Percentiles rank a stretch among this genome's conserved stretches.
phyloP scores from a whole-genome alignment of 352 stramenopile species.

The Phytophthora kernoviae region DNA sequence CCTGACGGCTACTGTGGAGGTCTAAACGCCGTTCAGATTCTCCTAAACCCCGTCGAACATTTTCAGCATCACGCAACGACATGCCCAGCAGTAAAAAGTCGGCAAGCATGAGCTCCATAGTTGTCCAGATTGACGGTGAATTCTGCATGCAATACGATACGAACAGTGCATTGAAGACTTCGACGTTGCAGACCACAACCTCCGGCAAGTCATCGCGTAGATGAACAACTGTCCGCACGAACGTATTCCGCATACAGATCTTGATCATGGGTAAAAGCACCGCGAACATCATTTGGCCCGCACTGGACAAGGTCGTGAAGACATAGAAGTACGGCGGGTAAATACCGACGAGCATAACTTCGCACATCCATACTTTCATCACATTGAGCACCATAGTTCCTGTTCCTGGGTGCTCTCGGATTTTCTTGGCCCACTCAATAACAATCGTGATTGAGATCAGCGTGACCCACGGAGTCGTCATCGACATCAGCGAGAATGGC shows the following conservation, averaged over 20 bases:
- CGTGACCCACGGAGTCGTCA: conserved; percentile 4
- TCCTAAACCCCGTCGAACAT: not conserved
- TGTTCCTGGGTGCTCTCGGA: conserved; percentile 2
- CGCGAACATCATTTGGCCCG: conserved; percentile 14
- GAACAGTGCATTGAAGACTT: conserved; percentile 33
- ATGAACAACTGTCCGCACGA: conserved; percentile 15
- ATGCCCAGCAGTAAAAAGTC: conserved; percentile 13
- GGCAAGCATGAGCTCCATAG: conserved; percentile 20
- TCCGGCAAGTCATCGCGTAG: conserved; percentile 21
- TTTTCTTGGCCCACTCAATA: conserved; percentile 10
- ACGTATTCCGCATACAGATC: conserved; percentile 18
- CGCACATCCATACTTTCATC: conserved; percentile 20
- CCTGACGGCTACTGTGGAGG: not conserved
- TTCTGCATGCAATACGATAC: conserved; percentile 31
- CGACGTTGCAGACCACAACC: conserved; percentile 21
- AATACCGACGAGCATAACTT: conserved; percentile 11
- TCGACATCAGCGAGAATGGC: conserved; percentile 13
- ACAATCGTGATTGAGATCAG: conserved; percentile 8
- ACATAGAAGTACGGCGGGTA: conserved; percentile 25
- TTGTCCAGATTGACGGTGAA: conserved; percentile 22
- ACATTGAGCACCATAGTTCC: conserved; percentile 11
- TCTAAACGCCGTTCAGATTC: conserved; percentile 3
- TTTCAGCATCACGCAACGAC: conserved; percentile 9
- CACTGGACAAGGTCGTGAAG: conserved; percentile 8
- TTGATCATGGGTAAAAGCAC: conserved; percentile 20